Conservation (phyloP, 75 land plant genomes). For the Larix kaempferi region DNA sequence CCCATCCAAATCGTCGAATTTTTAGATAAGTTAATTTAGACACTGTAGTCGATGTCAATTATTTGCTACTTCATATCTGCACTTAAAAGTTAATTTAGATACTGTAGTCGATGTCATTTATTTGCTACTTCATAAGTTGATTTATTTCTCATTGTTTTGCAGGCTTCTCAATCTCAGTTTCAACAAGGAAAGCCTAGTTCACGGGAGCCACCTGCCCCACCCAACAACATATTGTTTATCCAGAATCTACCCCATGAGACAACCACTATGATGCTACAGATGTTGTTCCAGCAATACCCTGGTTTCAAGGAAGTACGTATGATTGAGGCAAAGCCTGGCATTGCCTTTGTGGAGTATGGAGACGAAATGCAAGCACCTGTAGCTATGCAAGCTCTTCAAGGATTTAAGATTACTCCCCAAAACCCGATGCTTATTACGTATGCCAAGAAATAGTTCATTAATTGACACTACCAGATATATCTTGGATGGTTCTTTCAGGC, state of each 20-base stretch:
- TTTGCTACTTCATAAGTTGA: background rate
- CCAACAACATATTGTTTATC: slow-evolving; percentile 89
- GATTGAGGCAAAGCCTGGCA: slow-evolving; percentile 99
- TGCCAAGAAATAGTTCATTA: slow-evolving; percentile 73
- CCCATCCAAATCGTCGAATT: too few relatives aligned
- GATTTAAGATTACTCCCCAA: slow-evolving; percentile 82
- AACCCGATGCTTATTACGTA: slow-evolving; percentile 82
- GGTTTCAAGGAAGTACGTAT: slow-evolving; percentile 97
- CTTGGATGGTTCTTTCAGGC: background rate
- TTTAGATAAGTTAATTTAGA: background rate
- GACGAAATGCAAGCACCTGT: slow-evolving; percentile 83
- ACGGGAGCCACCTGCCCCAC: slow-evolving; percentile 69
- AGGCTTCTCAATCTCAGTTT: slow-evolving; percentile 31
- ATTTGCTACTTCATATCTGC: too few relatives aligned
- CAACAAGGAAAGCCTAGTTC: slow-evolving; percentile 49
- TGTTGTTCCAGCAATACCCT: slow-evolving; percentile 88
- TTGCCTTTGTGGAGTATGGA: slow-evolving; percentile 97
- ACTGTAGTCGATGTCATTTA: background rate
- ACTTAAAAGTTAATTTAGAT: background rate
- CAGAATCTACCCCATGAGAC: slow-evolving; percentile 90
- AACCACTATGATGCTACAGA: slow-evolving; percentile 61
- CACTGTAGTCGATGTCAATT: too few relatives aligned
- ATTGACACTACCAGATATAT: background rate
- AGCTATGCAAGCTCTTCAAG: slow-evolving; percentile 87
- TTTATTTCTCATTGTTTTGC: slow-evolving; percentile 14